Percentiles rank a stretch among this genome's conserved stretches.
Conservation (phyloP, 208 protist genomes). For the Porcisia deanei region DNA sequence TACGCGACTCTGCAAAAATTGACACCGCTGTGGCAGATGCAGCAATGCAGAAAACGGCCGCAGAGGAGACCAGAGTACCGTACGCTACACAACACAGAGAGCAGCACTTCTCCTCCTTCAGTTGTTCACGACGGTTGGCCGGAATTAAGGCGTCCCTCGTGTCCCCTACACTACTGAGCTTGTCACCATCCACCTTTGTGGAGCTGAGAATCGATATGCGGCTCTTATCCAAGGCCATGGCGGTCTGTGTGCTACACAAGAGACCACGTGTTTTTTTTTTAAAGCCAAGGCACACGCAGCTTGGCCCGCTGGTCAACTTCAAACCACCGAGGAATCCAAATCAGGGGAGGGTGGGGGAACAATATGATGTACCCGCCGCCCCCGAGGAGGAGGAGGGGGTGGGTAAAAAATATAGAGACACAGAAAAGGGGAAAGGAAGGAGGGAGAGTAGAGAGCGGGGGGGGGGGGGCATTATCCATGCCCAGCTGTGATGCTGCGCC, state of each 20-base stretch:
- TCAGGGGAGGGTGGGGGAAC: not conserved
- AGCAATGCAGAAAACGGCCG: slow-evolving; percentile 53
- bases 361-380: not conserved
- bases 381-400: not conserved
- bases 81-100: slow-evolving; percentile 78
- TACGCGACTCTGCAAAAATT: slow-evolving; percentile 65
- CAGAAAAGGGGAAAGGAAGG: not conserved
- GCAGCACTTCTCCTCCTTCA: slow-evolving; percentile 52
- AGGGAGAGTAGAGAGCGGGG: not conserved
- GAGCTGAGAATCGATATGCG: slow-evolving; percentile 83
- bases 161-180: slow-evolving; percentile 57
- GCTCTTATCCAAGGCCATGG: slow-evolving; percentile 56
- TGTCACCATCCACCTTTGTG: slow-evolving; percentile 65
- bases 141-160: slow-evolving; percentile 33
- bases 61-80: slow-evolving; percentile 54
- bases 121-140: slow-evolving; percentile 19
- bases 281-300: not conserved
- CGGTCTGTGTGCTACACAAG: not conserved
- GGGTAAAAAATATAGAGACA: not conserved
- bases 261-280: not conserved
- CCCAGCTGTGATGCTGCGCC: not conserved
- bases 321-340: not conserved
- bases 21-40: slow-evolving; percentile 44
- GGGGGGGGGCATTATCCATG: not conserved
- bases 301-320: not conserved